A percentile compares a stretch with the other conserved stretches of the same genome.
Evolutionary conservation across 768 basidiomycete genomes (phyloP).

Genomic region (Auricularia cornea): DNA sequence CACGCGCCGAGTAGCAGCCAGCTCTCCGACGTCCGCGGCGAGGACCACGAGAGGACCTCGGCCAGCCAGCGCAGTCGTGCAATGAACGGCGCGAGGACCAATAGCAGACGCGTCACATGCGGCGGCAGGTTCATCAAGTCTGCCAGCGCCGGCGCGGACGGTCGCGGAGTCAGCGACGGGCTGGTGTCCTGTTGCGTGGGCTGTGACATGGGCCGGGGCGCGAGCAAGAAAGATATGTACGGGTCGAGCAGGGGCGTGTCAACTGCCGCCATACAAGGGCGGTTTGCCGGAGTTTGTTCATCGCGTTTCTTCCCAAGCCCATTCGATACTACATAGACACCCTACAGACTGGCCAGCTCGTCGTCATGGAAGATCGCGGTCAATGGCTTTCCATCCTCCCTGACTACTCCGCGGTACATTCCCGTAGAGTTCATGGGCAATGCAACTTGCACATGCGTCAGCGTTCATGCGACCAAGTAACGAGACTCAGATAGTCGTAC

Average conservation of each 20-base stretch:
- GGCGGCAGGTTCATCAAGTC: slow-evolving; percentile 34
- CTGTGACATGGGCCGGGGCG: not conserved
- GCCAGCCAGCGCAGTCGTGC: slow-evolving; percentile 32
- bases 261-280: not conserved
- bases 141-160: not conserved
- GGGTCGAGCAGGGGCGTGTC: not conserved
- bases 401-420: slow-evolving; percentile 76
- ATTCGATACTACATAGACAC: not conserved
- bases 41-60: slow-evolving; percentile 52
- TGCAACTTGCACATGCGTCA: slow-evolving; percentile 39
- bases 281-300: not conserved
- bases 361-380: slow-evolving; percentile 77
- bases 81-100: slow-evolving; percentile 52
- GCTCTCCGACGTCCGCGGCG: slow-evolving; percentile 45
- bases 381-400: slow-evolving; percentile 56
- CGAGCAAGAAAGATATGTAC: not conserved
- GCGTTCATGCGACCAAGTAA: not conserved
- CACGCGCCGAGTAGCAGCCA: slow-evolving; percentile 61
- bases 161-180: not conserved
- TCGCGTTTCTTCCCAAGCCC: not conserved
- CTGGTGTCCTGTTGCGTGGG: not conserved
- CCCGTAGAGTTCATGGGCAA: slow-evolving; percentile 69
- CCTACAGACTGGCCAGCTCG: slow-evolving; percentile 4
- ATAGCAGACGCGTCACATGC: slow-evolving; percentile 50
- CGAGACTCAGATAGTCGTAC: slow-evolving; percentile 27